Conservation (phyloP, 306 rosid species). For the Fagus sylvatica region DNA sequence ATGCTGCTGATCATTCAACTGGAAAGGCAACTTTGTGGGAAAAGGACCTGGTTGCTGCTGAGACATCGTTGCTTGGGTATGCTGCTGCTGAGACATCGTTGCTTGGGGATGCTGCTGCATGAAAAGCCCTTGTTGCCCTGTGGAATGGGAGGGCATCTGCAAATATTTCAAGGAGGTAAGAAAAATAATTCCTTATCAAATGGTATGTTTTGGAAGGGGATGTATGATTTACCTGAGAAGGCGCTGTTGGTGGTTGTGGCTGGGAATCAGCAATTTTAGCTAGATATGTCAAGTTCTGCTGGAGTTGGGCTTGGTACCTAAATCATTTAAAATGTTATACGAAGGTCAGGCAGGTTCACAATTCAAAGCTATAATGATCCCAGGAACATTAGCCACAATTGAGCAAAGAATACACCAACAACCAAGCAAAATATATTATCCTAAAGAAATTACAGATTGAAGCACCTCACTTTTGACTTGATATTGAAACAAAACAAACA, state of each 20-base stretch:
- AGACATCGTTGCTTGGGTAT: conserved; percentile 28
- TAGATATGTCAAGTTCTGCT: conserved; percentile 54
- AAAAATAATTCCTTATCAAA: not conserved
- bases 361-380: not conserved
- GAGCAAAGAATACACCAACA: not conserved
- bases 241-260: conserved; percentile 19
- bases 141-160: conserved; percentile 18
- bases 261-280: conserved; percentile 47
- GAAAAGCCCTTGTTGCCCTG: conserved; percentile 35
- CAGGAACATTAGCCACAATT: conserved; percentile 5
- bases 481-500: not conserved
- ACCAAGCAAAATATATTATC: conserved; percentile 6
- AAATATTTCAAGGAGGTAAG: conserved; percentile 20
- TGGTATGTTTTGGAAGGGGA: conserved; percentile 2
- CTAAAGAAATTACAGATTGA: not conserved
- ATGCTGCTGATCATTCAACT: conserved; percentile 39
- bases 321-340: conserved; percentile 6
- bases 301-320: conserved; percentile 56
- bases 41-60: conserved; percentile 33
- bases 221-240: conserved; percentile 42
- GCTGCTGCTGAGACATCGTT: conserved; percentile 38
- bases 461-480: conserved; percentile 3
- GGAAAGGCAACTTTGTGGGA: conserved; percentile 24
- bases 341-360: not conserved
- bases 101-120: conserved; percentile 34